Base-by-base conservation (phyloP, 768 basidiomycete species). In the Tricholoma sp. region DNA sequence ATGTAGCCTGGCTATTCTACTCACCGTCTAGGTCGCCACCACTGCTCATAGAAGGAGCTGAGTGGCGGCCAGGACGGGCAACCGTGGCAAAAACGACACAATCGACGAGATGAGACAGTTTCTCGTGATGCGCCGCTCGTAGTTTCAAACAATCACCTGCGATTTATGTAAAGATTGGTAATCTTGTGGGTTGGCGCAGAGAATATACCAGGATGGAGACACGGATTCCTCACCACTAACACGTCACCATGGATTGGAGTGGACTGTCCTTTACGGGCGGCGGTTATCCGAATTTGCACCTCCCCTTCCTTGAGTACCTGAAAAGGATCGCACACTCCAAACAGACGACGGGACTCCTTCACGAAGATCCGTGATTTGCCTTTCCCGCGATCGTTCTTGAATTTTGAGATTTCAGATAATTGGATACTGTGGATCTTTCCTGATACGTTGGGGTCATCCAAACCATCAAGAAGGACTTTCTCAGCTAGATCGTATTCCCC, bases 1-100 rank as follows among this genome's bases (percentile, higher is more conserved):
- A 37, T 29, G 8, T 22, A 31, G 50, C n/a, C n/a, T 58, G 14
- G 19, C 14, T 6, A 51, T 37, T 1, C 18, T 18, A 52, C 64
- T 59, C 54, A 81, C 78, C 81, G 66, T 85, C 84, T 16, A 85
- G 72, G 64, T 86, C 84, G 16, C 85, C 85, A 8, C 86, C 86
- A 50, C 84, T 85, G 45, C 81, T 84, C 84, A 88, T 86, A 0
- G 84, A 79, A 5, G 85, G 84, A 8, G 85, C 84, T 12, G 86
- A 75, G 50, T 83, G 79, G 34, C 79, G 80, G 5, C 83, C 84
- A 16, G 80, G 79, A 32, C 72, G 70, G 1, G 80, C 82, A 6
- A 81, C 79, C 0, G 79, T 77, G 1, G 86, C 81, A 60, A 88
- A 88, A 2, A 88, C 84, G 16, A 88, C 71, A 57, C 85, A 88